Conservation (phyloP, 495 filamentous ascomycete genomes). For the Cercophora sp. region DNA sequence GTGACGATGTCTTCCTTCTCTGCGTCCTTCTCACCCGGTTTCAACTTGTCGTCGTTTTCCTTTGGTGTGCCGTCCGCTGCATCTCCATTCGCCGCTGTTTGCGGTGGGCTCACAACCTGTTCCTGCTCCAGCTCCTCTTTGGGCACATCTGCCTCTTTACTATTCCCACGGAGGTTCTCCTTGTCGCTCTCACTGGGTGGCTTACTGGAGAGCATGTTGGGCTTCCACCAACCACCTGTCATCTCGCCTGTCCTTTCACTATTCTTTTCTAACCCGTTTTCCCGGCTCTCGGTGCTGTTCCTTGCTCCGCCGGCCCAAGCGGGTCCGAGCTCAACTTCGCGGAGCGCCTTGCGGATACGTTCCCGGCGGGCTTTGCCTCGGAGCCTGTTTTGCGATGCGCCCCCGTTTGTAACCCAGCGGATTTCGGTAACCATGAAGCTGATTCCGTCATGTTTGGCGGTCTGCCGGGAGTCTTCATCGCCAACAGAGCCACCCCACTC, state of each 20-base stretch:
- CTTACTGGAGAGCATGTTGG: slow-evolving; percentile 15
- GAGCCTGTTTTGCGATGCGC: slow-evolving; percentile 54
- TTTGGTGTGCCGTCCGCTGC: not conserved
- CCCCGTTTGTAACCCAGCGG: slow-evolving; percentile 74
- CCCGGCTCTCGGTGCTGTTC: slow-evolving; percentile 8
- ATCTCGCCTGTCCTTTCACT: slow-evolving; percentile 12
- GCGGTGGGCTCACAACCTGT: not conserved
- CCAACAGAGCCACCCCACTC: slow-evolving; percentile 55
- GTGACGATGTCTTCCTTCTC: not conserved
- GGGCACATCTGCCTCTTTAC: not conserved
- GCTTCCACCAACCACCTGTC: slow-evolving; percentile 21
- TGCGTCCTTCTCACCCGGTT: not conserved
- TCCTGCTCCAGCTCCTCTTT: not conserved
- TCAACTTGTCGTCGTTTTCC: not conserved
- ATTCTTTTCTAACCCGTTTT: slow-evolving; percentile 2
- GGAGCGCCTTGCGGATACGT: slow-evolving; percentile 44
- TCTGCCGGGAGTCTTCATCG: slow-evolving; percentile 21
- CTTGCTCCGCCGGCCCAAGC: slow-evolving; percentile 20
- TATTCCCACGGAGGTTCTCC: slow-evolving; percentile 29
- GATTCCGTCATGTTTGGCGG: slow-evolving; percentile 71
- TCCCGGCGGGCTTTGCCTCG: slow-evolving; percentile 46
- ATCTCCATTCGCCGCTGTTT: not conserved
- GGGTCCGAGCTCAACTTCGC: slow-evolving; percentile 34
- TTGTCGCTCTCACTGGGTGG: slow-evolving; percentile 39
- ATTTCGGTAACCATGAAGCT: slow-evolving; percentile 78